A percentile compares a stretch with the other conserved stretches of the same genome.
Conservation (phyloP, 23 red algal genomes). For the Pyropia haitanensis region DNA sequence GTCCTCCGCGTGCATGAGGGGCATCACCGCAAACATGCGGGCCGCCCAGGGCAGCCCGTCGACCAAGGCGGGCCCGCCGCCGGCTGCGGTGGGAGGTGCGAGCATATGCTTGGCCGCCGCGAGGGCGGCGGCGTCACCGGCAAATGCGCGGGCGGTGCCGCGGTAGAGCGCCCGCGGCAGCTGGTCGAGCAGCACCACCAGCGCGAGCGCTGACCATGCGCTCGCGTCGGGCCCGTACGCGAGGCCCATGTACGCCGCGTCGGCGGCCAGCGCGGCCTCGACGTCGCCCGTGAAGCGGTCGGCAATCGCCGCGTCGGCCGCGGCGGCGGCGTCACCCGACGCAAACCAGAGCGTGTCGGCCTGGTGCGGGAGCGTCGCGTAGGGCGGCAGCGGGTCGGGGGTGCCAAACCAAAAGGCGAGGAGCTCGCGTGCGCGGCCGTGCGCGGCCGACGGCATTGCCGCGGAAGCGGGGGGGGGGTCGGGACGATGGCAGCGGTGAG, state of each 20-base stretch:
- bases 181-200: slow-evolving; percentile 76
- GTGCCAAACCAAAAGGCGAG: slow-evolving; percentile 51
- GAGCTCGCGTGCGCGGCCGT: slow-evolving; percentile 18
- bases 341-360: slow-evolving; percentile 10
- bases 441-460: background rate
- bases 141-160: slow-evolving; percentile 46
- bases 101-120: slow-evolving; percentile 16
- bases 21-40: slow-evolving; percentile 50
- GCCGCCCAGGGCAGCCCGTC: slow-evolving; percentile 22
- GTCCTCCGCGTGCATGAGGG: slow-evolving; percentile 59
- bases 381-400: background rate
- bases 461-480: no score
- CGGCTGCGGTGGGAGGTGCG: background rate
- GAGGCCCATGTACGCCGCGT: slow-evolving; percentile 13
- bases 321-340: slow-evolving; percentile 10
- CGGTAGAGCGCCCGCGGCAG: slow-evolving; percentile 73
- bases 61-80: slow-evolving; percentile 20
- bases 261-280: slow-evolving; percentile 16
- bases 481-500: no score
- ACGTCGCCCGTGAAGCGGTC: slow-evolving; percentile 28
- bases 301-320: slow-evolving; percentile 21
- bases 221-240: slow-evolving; percentile 17
- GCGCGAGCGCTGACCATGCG: slow-evolving; percentile 33
- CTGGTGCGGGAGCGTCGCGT: slow-evolving; percentile 2
- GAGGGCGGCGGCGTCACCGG: slow-evolving; percentile 33